Evolutionary conservation across 495 filamentous ascomycete genomes (phyloP), one percentile per base, ranked within the genome.

Genomic region (Penicillium cinerascens): DNA sequence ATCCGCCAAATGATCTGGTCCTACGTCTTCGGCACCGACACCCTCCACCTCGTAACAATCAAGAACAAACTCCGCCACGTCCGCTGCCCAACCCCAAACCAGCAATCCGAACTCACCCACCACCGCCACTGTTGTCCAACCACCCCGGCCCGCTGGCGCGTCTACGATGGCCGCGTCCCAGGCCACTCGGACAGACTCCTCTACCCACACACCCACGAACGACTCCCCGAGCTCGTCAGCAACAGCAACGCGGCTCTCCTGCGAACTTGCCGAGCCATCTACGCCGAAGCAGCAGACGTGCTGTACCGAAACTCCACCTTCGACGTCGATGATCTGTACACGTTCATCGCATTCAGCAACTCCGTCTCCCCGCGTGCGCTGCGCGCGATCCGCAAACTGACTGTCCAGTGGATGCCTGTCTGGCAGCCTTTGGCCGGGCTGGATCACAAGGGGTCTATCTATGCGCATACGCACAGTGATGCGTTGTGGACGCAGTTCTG

Each of bases 1-100:
- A 71, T 85, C 48, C 77, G 82, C 13, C 62, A 79, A 22, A 72
- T 80, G 47, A 83, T 83, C 35, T 83, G 79, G 63, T 59, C 63
- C 15, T 76, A 81, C 47, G 74, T 80, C 56, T 75, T 82, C 49
- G 70, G 69, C 55, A 63, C 74, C 42, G 63, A 70, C 13, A 70
- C 64, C 42, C 55, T 76, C 9, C 73, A 73, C 48, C 63, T 74
- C 25, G 73, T 76, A 42, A 67, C 70, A 37, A 41, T 76, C 29
- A 73, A 72, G 47, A 58, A 69, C 42, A 71, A 73, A 47, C 66
- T 76, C 52, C 65, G 67, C 10, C 73, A 76, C 45, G 68, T 76
- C 5, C 64, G 68, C 40, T 76, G 73, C 56, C 10, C 20, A 1
- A 20, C 63, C 3, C 21, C 55, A 11, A 35, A 6, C 13, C 37